A percentile compares a stretch with the other conserved stretches of the same genome.
Conservation (phyloP, 2,329 filamentous ascomycete genomes). For the Thielaviopsis cerberus region DNA sequence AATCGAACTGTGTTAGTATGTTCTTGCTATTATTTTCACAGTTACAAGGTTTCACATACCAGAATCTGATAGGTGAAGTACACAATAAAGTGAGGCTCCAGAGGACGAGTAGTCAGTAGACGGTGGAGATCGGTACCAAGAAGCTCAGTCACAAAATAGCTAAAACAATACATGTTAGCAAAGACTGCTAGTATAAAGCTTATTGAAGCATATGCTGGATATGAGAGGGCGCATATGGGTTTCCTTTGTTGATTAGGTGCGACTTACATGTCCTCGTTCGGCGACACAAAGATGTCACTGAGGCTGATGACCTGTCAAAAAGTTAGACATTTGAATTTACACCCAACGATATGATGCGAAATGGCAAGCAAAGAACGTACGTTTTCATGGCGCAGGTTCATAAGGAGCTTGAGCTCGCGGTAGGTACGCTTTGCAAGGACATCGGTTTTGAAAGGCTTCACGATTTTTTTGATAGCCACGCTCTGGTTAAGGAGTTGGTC, state of each 20-base stretch:
- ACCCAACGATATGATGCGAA: background rate
- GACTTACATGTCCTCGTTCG: conserved; percentile 86
- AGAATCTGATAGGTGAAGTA: conserved; percentile 99
- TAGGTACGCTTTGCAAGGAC: conserved; percentile 96
- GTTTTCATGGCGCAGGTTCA: conserved; percentile 93
- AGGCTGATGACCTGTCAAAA: conserved; percentile 68
- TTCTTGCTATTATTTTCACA: background rate
- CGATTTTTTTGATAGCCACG: conserved; percentile 99
- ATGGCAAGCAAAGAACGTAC: conserved; percentile 29
- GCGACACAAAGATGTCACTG: conserved; percentile 98
- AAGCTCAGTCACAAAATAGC: conserved; percentile 95
- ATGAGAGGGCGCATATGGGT: background rate
- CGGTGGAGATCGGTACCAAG: conserved; percentile 92
- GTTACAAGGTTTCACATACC: conserved; percentile 34
- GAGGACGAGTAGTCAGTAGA: conserved; percentile 78
- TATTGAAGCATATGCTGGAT: conserved; percentile 10
- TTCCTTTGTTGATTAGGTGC: background rate
- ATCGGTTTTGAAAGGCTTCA: conserved; percentile 99
- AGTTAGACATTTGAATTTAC: conserved; percentile 12
- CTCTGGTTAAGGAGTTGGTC: conserved; percentile 94
- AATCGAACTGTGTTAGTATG: background rate
- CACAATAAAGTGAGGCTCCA: conserved; percentile 99
- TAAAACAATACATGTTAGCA: conserved; percentile 21
- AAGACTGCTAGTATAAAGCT: conserved; percentile 11
- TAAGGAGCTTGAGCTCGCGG: conserved; percentile 88